Conservation (phyloP, 176 grass and related monocot species). For the Cocos nucifera region DNA sequence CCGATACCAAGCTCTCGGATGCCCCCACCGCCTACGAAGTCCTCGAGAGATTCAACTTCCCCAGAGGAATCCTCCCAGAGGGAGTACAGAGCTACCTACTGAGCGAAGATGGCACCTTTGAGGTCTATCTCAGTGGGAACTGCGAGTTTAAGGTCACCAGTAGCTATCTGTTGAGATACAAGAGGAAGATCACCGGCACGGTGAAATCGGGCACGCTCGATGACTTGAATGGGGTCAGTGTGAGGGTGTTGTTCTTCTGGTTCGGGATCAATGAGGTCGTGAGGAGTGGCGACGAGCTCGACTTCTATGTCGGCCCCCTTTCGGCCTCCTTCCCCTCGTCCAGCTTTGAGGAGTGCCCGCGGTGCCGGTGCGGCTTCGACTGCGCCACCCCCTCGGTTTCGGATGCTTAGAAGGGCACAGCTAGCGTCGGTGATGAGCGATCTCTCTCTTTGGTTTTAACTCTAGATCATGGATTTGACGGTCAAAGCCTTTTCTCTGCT, state of each 20-base stretch:
- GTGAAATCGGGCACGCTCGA: background rate
- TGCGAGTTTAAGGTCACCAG: background rate
- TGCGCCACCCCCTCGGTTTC: background rate
- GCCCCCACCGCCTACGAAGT: constrained; percentile 53
- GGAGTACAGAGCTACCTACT: background rate
- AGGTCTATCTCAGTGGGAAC: background rate
- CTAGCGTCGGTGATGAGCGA: too few relatives aligned
- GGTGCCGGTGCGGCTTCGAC: background rate
- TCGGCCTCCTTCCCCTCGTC: background rate
- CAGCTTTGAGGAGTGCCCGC: background rate
- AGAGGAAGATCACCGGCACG: background rate
- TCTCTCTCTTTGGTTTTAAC: too few relatives aligned
- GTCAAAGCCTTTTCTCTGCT: too few relatives aligned
- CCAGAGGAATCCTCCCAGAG: constrained; percentile 48
- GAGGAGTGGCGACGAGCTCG: background rate
- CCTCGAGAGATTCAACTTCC: constrained; percentile 54
- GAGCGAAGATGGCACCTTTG: background rate
- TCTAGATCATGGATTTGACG: too few relatives aligned
- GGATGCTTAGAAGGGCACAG: too few relatives aligned
- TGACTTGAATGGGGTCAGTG: constrained; percentile 34
- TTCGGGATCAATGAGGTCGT: constrained; percentile 44
- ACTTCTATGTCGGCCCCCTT: background rate
- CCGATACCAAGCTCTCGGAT: background rate
- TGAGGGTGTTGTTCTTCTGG: constrained; percentile 51
- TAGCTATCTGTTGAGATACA: background rate